Conservation (phyloP, 305 asterid genomes). For the Monarda citriodora region DNA sequence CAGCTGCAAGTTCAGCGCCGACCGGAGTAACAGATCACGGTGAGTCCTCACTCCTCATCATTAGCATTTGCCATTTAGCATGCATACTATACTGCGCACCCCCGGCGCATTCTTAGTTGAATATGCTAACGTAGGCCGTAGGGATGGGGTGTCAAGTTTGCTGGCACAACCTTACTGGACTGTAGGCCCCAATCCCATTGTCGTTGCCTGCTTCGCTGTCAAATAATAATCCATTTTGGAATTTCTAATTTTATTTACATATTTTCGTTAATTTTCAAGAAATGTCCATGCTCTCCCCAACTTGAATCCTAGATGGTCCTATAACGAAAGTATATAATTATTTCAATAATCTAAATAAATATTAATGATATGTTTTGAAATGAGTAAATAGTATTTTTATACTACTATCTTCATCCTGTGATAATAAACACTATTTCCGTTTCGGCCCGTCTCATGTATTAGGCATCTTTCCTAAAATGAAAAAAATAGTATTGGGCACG, state of each 20-base stretch:
- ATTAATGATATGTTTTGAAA: too few relatives aligned
- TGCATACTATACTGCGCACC: background rate
- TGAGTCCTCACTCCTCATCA: constrained; percentile 27
- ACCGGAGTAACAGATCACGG: constrained; percentile 76
- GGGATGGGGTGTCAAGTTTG: background rate
- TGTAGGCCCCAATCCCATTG: too few relatives aligned
- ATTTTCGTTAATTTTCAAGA: constrained; percentile 3
- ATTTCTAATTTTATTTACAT: background rate
- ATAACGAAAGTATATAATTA: background rate
- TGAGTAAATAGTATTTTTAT: too few relatives aligned
- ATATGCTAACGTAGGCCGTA: constrained; percentile 29
- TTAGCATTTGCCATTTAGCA: too few relatives aligned
- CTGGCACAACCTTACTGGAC: constrained; percentile 7
- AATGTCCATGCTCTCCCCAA: too few relatives aligned
- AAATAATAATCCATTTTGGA: constrained; percentile 9
- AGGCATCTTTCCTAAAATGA: too few relatives aligned
- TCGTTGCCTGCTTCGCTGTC: constrained; percentile 13
- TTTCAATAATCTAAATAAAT: too few relatives aligned
- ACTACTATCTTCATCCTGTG: too few relatives aligned
- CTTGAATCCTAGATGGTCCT: too few relatives aligned
- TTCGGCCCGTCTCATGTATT: too few relatives aligned
- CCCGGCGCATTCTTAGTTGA: constrained; percentile 27
- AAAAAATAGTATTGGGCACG: too few relatives aligned
- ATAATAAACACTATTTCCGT: too few relatives aligned
- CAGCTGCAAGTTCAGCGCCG: constrained; percentile 89